phyloP scores from a whole-genome alignment of 2,329 filamentous ascomycete genomes.

The Venturia pyrina region DNA sequence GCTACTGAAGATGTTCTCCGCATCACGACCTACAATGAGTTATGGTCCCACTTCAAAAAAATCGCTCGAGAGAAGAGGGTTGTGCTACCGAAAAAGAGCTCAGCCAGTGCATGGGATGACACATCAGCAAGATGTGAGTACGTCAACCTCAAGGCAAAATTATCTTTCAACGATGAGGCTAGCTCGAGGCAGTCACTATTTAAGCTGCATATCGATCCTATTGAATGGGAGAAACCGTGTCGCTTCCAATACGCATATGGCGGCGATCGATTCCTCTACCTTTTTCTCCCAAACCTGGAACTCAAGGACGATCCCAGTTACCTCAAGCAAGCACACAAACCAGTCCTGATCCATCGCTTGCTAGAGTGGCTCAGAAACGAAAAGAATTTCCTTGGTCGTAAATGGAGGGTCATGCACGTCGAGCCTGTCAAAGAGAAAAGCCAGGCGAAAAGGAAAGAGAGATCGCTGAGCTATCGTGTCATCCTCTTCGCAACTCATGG shows the following conservation, averaged over 20 bases:
- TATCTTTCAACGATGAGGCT: constrained; percentile 15
- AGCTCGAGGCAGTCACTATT: constrained; percentile 18
- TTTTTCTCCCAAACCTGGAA: constrained; percentile 25
- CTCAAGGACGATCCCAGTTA: constrained; percentile 13
- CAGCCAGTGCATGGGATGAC: constrained; percentile 20
- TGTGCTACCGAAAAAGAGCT: constrained; percentile 8
- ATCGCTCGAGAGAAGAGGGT: constrained; percentile 4
- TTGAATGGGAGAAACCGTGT: constrained; percentile 24
- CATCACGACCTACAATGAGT: constrained; percentile 14
- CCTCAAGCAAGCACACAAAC: constrained; percentile 7
- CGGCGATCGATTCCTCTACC: constrained; percentile 32
- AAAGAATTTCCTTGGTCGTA: constrained; percentile 31
- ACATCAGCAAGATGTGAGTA: constrained; percentile 15
- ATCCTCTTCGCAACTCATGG: constrained; percentile 28
- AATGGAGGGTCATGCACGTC: constrained; percentile 31
- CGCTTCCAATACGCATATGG: constrained; percentile 28
- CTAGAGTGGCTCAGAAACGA: constrained; percentile 25
- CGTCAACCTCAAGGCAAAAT: constrained; percentile 24
- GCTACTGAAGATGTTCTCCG: constrained; percentile 16
- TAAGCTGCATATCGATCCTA: constrained; percentile 19
- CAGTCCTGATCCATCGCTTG: constrained; percentile 16
- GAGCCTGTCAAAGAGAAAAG: constrained; percentile 27
- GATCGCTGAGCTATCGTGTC: constrained; percentile 18
- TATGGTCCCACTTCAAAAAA: constrained; percentile 18
- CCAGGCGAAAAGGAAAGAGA: constrained; percentile 14